These are phyloP conservation scores for Pycnococcus provasolii DNA, from an alignment of 139 green algal species.

Conservation along the genomic window DNA sequence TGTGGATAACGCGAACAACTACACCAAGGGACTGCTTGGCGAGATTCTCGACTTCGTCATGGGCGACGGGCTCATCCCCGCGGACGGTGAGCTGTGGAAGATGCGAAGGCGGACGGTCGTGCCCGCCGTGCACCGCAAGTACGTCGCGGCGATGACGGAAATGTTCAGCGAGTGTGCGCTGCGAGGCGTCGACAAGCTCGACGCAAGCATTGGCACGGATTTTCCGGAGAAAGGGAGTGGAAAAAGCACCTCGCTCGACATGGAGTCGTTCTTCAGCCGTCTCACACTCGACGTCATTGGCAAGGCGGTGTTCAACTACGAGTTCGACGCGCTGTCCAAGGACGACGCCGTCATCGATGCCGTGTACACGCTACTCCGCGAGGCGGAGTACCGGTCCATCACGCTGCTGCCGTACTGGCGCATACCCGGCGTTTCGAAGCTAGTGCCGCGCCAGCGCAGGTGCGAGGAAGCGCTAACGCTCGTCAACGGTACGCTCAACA, in stretches of 20 bases:
- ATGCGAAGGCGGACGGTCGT: constrained; percentile 56
- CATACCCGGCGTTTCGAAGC: constrained; percentile 36
- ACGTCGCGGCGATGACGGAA: constrained; percentile 36
- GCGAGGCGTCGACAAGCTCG: constrained; percentile 48
- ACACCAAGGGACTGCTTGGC: constrained; percentile 75
- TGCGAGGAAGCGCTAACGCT: constrained; percentile 53
- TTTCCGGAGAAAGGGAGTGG: neutral
- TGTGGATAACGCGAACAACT: constrained; percentile 75
- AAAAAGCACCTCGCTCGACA: constrained; percentile 49
- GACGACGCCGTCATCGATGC: constrained; percentile 88
- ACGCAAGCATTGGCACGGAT: constrained; percentile 25
- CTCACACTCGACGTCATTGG: constrained; percentile 95
- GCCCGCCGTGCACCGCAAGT: constrained; percentile 69
- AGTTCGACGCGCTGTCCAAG: constrained; percentile 79
- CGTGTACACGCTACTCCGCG: constrained; percentile 81
- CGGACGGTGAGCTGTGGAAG: constrained; percentile 56
- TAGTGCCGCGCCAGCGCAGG: constrained; percentile 54
- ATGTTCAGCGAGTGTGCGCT: constrained; percentile 80
- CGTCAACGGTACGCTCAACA: constrained; percentile 68
- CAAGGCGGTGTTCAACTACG: constrained; percentile 98
- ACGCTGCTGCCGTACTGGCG: constrained; percentile 83
- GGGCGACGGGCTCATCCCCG: constrained; percentile 82
- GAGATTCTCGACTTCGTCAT: constrained; percentile 94
- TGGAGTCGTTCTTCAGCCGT: constrained; percentile 89
- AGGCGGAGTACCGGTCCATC: constrained; percentile 82